A percentile compares a stretch with the other conserved stretches of the same genome.
Conservation (phyloP, 2,329 filamentous ascomycete species). For the Claviceps capensis region DNA sequence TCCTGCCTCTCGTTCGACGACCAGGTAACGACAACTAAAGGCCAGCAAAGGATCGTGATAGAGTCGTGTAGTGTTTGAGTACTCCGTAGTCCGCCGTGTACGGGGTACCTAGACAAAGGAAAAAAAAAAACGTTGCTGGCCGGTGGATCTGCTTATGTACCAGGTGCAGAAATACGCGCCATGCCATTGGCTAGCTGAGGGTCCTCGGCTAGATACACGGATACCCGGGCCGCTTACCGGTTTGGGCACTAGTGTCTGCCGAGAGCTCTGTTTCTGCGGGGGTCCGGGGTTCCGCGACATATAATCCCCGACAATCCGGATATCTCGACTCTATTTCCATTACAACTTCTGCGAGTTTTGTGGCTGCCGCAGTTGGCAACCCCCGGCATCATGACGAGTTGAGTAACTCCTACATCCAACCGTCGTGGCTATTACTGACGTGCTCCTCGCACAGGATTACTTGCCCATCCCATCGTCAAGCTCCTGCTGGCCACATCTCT, state of each 20-base stretch:
- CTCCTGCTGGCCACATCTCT: conserved; percentile 2
- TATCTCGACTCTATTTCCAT: no score
- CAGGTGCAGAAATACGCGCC: background rate
- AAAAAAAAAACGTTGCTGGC: conserved; percentile 1
- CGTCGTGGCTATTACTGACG: background rate
- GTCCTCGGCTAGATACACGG: background rate
- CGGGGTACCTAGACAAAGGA: background rate
- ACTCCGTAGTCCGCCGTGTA: no score
- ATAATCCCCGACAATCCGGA: no score
- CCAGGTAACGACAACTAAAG: no score
- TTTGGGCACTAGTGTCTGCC: no score
- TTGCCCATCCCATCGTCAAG: background rate
- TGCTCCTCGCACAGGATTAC: background rate
- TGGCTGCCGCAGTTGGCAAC: no score
- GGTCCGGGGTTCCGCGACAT: no score
- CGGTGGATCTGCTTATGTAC: conserved; percentile 3
- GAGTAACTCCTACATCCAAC: background rate
- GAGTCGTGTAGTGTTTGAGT: background rate
- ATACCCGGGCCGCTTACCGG: no score
- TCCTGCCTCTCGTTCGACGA: no score
- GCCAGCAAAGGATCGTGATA: no score
- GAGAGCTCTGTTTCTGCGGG: no score
- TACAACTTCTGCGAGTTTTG: no score
- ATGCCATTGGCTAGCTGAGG: conserved; percentile 3
- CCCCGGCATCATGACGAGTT: background rate